Evolutionary conservation across 768 basidiomycete species (phyloP).

Genomic region (Tulasnella sp.): DNA sequence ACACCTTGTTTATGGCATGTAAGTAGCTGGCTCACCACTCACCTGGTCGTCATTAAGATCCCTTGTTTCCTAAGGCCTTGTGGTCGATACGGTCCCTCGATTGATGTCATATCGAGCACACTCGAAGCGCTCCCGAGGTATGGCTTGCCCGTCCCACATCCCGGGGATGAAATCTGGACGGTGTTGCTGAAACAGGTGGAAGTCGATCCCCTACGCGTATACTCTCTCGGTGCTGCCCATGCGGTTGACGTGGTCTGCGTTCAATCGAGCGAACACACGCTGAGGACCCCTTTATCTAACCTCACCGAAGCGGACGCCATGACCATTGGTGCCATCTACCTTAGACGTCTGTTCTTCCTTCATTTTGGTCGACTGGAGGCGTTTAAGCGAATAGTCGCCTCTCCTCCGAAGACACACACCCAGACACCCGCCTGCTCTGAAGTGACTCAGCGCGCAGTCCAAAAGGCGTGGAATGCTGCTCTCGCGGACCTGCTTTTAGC

Average conservation of each 20-base stretch:
- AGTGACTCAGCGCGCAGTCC: not conserved
- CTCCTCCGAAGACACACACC: slow-evolving; percentile 6
- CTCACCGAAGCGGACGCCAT: slow-evolving; percentile 64
- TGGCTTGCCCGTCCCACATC: slow-evolving; percentile 37
- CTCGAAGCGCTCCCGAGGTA: slow-evolving; percentile 53
- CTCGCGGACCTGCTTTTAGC: slow-evolving; percentile 8
- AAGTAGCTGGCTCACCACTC: not conserved
- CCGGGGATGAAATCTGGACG: not conserved
- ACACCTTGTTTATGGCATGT: slow-evolving; percentile 19
- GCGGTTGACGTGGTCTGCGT: slow-evolving; percentile 68
- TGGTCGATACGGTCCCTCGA: slow-evolving; percentile 29
- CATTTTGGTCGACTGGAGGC: slow-evolving; percentile 78
- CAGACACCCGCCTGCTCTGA: slow-evolving; percentile 2
- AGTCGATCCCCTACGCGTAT: slow-evolving; percentile 59
- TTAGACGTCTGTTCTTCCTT: slow-evolving; percentile 74
- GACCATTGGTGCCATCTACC: slow-evolving; percentile 64
- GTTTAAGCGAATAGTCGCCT: slow-evolving; percentile 57
- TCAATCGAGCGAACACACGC: slow-evolving; percentile 62
- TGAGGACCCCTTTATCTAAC: slow-evolving; percentile 55
- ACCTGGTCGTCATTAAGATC: not conserved
- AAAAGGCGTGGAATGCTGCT: slow-evolving; percentile 15
- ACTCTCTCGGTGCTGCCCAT: slow-evolving; percentile 57
- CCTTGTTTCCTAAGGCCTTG: slow-evolving; percentile 2
- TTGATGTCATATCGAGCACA: slow-evolving; percentile 48
- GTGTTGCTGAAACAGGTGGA: slow-evolving; percentile 61